Base-by-base conservation (phyloP, 768 basidiomycete genomes). In the Mrakia hoshinonis region DNA sequence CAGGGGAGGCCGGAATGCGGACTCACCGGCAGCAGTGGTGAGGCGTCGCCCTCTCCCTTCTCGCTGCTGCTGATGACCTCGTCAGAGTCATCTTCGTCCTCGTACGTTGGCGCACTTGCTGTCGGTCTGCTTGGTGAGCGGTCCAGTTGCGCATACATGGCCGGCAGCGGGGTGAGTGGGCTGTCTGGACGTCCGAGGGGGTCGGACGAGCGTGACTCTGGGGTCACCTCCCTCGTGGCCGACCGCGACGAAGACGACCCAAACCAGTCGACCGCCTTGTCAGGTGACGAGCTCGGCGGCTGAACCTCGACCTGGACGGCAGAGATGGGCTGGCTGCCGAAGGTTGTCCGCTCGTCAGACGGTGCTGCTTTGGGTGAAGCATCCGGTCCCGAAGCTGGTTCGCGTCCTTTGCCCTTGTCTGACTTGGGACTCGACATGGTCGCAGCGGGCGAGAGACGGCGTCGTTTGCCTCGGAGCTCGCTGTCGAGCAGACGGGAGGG, bases 31-130 rank as follows among this genome's bases (percentile, higher is more conserved):
- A 31, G 31, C 58, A 61, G 34, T 11, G 58, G 58, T 31, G 31
- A 29, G 7, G 58, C 58, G 34, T 61, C 58, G 2, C 58, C 58
- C 22, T 61, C 58, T 61, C 58, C 58, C 58, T 36, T 61, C 58
- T 61, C 58, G 34, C 58, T 61, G 36, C 58, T 61, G 58, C 58
- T 61, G 34, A 61, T n/a, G 34, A 61, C 36, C 58, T 61, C 54
- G 54, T 55, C 51, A n/a, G 51, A 52, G 15, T 52, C 58, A 22
- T 61, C 58, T 22, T 61, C 58, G 18, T 39, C 58, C 9, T 34
- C 58, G 36, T 61, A 11, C 34, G 36, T 24, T 11, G n/a, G n/a
- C n/a, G n/a, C n/a, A n/a, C n/a, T n/a, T n/a, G n/a, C n/a, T n/a
- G n/a, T n/a, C n/a, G n/a, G n/a, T n/a, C n/a, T n/a, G n/a, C n/a